Evolutionary conservation across 139 green algal genomes (phyloP).

Genomic region (Chlorella sp.): DNA sequence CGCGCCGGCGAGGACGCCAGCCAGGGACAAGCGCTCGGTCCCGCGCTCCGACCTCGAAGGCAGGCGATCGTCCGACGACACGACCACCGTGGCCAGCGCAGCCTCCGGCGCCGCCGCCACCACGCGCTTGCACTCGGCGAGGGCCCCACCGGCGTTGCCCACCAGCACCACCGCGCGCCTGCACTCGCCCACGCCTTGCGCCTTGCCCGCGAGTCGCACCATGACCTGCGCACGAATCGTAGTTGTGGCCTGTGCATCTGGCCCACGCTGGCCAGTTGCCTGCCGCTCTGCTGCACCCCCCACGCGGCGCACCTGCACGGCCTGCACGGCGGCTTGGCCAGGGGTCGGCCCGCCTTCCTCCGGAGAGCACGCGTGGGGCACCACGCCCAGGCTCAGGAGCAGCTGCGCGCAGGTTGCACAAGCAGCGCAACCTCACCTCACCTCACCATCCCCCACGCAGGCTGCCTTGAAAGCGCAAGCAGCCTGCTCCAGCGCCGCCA

Average conservation of each 20-base stretch:
- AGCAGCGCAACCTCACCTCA: neutral
- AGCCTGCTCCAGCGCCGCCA: too few relatives aligned
- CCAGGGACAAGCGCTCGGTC: neutral
- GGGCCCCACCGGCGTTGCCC: neutral
- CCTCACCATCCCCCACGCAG: neutral
- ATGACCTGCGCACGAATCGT: neutral
- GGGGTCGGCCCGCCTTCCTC: neutral
- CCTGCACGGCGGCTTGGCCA: neutral
- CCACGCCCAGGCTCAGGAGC: neutral
- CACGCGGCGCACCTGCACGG: too few relatives aligned
- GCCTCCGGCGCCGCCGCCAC: too few relatives aligned
- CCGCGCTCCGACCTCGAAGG: neutral
- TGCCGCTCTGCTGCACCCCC: too few relatives aligned
- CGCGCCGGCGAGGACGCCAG: neutral
- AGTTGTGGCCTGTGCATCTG: too few relatives aligned
- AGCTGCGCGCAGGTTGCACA: neutral
- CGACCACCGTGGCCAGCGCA: too few relatives aligned
- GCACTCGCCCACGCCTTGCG: too few relatives aligned
- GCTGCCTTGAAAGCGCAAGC: neutral
- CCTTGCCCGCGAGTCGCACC: neutral
- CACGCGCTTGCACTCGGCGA: too few relatives aligned
- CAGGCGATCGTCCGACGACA: neutral
- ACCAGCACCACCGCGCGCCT: neutral
- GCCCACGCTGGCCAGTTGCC: too few relatives aligned
- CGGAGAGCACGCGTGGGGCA: neutral